Evolutionary conservation across 1,284 basidiomycete species (phyloP), one percentile per base, ranked within the genome.

Genomic region (Ustilago hordei): DNA sequence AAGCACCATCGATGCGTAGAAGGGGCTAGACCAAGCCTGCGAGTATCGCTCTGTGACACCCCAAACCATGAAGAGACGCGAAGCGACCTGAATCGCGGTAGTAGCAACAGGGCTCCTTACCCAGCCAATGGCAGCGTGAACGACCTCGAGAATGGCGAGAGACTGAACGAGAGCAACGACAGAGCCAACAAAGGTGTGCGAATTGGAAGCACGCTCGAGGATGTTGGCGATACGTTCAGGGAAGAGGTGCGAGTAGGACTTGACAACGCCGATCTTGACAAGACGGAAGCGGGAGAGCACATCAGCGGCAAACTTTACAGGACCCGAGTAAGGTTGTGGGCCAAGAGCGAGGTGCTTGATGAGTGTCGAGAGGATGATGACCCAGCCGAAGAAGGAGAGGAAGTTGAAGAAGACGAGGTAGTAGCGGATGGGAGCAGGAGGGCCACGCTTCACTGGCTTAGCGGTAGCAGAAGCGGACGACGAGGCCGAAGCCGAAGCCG

Each of bases 1-100:
- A 74, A 97, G 87, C 60, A 98, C 90, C 94, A 98, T 96, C 57
- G 92, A 91, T 3, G 93, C 91, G 88, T 93, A 98, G 38, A 95
- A 87, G 3, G 96, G 93, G 84, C 91, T 92, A 5, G 88, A 86
- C 61, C 78, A 80, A 2, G 84, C 79, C 32, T 74, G 60, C 7
- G 61, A 62, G 68, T 76, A 86, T 28, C 79, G 67, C 61, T 86
- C 84, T 15, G 77, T 61, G 58, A 86, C 83, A 32, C 57, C 93
- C 95, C 95, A 98, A 0, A 98, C 92, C 60, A 95, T 89, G 86
- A 92, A 92, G 13, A 98, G 88, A 48, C 96, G 89, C 76, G 93
- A 95, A 0, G 91, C 90, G 55, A 99, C 95, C 88, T 99, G 96
- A 82, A 92, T 90, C 2, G 89, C 87, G 1, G 94, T 94, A 0